Percentiles rank a stretch among this genome's conserved stretches.
These are phyloP conservation scores for Arxiozyma telluris DNA, from an alignment of 1,139 yeast species.

Conservation along the genomic window DNA sequence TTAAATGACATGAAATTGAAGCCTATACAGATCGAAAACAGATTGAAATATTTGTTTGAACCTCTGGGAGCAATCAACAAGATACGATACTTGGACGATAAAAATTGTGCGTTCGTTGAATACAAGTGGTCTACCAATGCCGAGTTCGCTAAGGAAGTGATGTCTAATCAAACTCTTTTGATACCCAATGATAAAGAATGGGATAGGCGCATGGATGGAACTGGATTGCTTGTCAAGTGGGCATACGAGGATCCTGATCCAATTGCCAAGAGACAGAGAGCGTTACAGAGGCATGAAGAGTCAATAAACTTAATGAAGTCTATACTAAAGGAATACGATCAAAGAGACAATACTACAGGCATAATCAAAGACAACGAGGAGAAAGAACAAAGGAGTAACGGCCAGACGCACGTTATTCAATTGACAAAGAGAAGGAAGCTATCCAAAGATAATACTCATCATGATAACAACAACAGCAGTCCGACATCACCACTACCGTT, in stretches of 20 bases:
- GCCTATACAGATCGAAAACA: constrained; percentile 23
- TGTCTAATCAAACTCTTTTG: constrained; percentile 67
- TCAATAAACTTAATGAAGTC: constrained; percentile 19
- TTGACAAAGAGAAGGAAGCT: background rate
- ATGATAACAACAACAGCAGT: background rate
- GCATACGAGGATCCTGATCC: constrained; percentile 87
- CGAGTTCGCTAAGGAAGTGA: constrained; percentile 90
- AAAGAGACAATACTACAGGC: background rate
- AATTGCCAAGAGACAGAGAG: constrained; percentile 45
- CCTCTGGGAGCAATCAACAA: constrained; percentile 76
- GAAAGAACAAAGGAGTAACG: background rate
- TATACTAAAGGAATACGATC: constrained; percentile 10
- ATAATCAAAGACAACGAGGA: background rate
- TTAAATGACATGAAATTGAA: constrained; percentile 19
- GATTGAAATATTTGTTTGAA: constrained; percentile 44
- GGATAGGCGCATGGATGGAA: constrained; percentile 22
- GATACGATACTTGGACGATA: constrained; percentile 49
- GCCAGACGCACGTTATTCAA: background rate
- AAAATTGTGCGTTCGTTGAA: constrained; percentile 74
- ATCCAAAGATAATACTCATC: background rate
- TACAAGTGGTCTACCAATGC: constrained; percentile 63
- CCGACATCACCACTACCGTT: background rate
- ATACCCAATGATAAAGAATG: constrained; percentile 38
- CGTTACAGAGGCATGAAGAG: constrained; percentile 26
- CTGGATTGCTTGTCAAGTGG: constrained; percentile 73